Percentiles rank a stretch among this genome's conserved stretches.
Conservation (phyloP, 2,329 filamentous ascomycete species). For the Hawksworthiomyces lignivorus region DNA sequence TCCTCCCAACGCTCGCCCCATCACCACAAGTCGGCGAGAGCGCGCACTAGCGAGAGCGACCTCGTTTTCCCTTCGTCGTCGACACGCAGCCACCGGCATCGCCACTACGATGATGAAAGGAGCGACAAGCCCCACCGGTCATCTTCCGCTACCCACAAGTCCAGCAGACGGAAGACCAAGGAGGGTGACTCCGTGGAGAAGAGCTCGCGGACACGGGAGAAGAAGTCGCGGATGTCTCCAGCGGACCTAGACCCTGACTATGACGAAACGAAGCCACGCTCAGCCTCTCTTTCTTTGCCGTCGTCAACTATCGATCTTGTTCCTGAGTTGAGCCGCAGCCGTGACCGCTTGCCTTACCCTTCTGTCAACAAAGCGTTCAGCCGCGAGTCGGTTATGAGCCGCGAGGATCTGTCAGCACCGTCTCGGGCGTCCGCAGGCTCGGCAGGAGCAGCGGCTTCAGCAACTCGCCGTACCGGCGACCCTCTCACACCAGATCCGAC, state of each 20-base stretch:
- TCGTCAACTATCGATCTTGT: slow-evolving; percentile 31
- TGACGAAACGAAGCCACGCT: slow-evolving; percentile 1
- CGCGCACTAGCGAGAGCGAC: slow-evolving; percentile 12
- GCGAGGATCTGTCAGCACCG: slow-evolving; percentile 39
- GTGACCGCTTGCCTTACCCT: slow-evolving; percentile 62
- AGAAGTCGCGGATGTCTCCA: not conserved
- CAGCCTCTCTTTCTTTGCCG: slow-evolving; percentile 2
- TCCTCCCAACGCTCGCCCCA: slow-evolving; percentile 11
- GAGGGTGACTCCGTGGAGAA: slow-evolving; percentile 1
- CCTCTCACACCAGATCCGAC: slow-evolving; percentile 64
- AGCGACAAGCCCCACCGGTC: slow-evolving; percentile 3
- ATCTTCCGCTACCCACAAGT: slow-evolving; percentile 4
- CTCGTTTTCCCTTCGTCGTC: slow-evolving; percentile 7
- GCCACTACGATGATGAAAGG: not conserved
- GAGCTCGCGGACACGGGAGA: not conserved
- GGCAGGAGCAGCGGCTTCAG: slow-evolving; percentile 13
- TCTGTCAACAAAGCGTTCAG: slow-evolving; percentile 85
- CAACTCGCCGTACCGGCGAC: slow-evolving; percentile 33
- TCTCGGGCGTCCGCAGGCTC: slow-evolving; percentile 9
- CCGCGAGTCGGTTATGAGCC: slow-evolving; percentile 69
- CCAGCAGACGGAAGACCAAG: slow-evolving; percentile 5
- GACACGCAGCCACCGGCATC: slow-evolving; percentile 8
- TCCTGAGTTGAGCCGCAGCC: slow-evolving; percentile 36
- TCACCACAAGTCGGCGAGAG: slow-evolving; percentile 7
- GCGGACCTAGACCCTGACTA: not conserved